Evolutionary conservation across 257 asterid species (phyloP), one percentile per base, ranked within the genome.

Genomic region (Linaria vulgaris): DNA sequence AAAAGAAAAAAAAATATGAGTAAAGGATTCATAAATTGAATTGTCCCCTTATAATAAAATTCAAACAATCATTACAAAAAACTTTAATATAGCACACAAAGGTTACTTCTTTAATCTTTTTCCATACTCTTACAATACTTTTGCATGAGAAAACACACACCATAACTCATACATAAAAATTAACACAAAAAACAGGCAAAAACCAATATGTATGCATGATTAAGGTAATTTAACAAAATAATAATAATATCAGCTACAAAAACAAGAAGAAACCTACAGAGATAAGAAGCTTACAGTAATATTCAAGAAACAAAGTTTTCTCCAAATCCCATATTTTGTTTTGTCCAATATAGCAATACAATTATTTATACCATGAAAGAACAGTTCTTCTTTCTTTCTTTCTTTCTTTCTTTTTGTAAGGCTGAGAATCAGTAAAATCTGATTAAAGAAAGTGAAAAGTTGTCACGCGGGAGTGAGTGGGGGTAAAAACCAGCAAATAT

Each of bases 241-340:
- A 34, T 6, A 27, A 27, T 27, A 30, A 3, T 3, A 34, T 34
- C 9, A 8, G 41, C 41, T 30, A 23, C 2, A 25, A 4, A 8
- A 10, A 31, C 3, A 56, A 21, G 21, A 56, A 31, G 23, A 16
- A 51, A 21, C 3, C 25, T 34, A 3, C 41, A 34, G 34, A 34
- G 41, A 34, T 34, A 34, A 20, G 20, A 53, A 53, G 44, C 70
- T 66, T 45, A 66, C 71, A 30, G 20, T 43, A 63, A 37, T 17
- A 34, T 72, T 79, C 80, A 76, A 70, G 82, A 73, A 69, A 69
- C 64, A 68, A 54, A 55, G 66, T 63, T 74, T 34, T 24, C 68
- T 68, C 76, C 78, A 63, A 49, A 64, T 59, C 73, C 78, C 80
- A 79, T 76, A 21, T 75, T 63, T 66, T 62, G 37, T 24, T 56